phyloP scores from a whole-genome alignment of 148 eudicot genomes.

The Fallopia convolvulus region DNA sequence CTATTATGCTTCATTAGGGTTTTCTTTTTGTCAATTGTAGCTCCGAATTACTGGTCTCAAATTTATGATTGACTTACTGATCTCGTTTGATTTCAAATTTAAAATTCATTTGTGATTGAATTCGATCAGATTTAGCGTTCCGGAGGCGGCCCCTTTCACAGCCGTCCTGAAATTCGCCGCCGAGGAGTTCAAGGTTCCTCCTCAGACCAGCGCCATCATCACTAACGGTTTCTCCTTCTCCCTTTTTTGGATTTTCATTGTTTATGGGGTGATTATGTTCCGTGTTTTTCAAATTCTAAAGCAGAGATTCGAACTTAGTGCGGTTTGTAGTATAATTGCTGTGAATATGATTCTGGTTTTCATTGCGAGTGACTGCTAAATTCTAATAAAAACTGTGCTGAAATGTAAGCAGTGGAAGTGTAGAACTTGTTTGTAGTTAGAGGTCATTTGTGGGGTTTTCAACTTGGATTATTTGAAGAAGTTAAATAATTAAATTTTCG shows the following conservation, averaged over 20 bases:
- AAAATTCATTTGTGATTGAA: background rate
- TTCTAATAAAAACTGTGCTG: background rate
- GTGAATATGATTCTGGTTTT: background rate
- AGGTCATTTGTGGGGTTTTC: background rate
- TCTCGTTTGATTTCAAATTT: background rate
- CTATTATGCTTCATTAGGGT: background rate
- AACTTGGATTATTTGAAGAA: background rate
- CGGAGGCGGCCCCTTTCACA: slow-evolving; percentile 86
- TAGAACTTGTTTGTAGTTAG: background rate
- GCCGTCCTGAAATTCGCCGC: slow-evolving; percentile 94
- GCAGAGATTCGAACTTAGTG: background rate
- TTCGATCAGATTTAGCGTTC: slow-evolving; percentile 70
- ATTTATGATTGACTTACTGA: background rate
- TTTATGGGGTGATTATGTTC: background rate
- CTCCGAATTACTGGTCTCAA: background rate
- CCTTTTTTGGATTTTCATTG: background rate
- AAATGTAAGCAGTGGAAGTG: background rate
- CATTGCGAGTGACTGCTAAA: background rate
- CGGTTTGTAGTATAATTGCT: background rate
- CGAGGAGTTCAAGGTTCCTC: slow-evolving; percentile 99
- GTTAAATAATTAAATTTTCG: background rate
- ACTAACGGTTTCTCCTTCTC: slow-evolving; percentile 52
- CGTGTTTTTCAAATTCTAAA: background rate
- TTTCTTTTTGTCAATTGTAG: background rate
- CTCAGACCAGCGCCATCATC: slow-evolving; percentile 97